Base-by-base conservation (phyloP, 768 basidiomycete species). In the Cyclocybe aegerita region DNA sequence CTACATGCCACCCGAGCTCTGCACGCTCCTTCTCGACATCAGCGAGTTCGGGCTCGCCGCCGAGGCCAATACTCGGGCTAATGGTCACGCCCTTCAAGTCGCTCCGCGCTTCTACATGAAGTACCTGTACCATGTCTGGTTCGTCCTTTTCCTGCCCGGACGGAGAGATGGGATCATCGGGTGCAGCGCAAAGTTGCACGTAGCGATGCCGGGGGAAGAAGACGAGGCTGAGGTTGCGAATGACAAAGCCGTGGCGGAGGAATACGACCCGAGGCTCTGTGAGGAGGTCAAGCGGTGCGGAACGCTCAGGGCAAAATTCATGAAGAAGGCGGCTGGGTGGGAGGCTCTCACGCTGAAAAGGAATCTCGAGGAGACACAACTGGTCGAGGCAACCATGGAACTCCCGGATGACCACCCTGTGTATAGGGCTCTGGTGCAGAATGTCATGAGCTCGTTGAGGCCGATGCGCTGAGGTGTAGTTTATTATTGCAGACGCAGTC, bases 11-110 rank as follows among this genome's bases (percentile, higher is more conserved):
- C n/a, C 14, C 4, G 4, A 42, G 7, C 36, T 40, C 30, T 30
- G 17, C 29, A 42, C 29, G 3, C 39, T 34, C 38, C 48, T 49
- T 30, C 17, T 49, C 14, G 39, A 49, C 39, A 42, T 49, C 39
- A 42, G 39, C 38, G 23, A 49, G 30, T 49, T 42, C 30, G 48
- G 39, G 39, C 39, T 49, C 48, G 41, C 11, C 6, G 12, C 12
- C 11, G 41, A 23, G 14, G 17, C 23, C 11, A 12, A 12, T 42
- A 12, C 11, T 11, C 12, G 17, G 14, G 12, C 1, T 23, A 15
- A 15, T 6, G 17, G 11, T 23, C 5, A 10, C 23, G 23, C 23
- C 23, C 23, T 5, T 23, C 23, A 5, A 23, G 23, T 23, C 23
- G 23, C 4, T 23, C 23, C 23, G 23, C 23, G 23, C 23, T 23